Conservation (phyloP, 1,139 yeast genomes). For the Saccharomycopsis hybrid region DNA sequence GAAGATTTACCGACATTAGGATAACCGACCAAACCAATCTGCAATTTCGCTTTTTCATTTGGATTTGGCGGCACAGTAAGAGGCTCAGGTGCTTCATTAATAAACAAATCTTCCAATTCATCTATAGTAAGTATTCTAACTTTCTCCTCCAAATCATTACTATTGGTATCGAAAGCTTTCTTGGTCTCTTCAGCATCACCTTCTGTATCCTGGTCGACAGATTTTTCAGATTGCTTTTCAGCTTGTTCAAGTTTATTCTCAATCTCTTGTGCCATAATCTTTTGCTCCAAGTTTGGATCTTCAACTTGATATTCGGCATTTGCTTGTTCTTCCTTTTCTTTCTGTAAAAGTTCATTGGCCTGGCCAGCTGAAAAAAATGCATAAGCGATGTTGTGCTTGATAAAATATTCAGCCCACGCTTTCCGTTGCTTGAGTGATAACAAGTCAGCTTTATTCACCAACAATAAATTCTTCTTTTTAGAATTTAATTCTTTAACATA, state of each 20-base stretch:
- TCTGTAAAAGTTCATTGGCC: constrained; percentile 67
- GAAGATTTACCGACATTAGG: constrained; percentile 97
- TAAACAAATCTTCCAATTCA: constrained; percentile 75
- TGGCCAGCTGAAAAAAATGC: constrained; percentile 90
- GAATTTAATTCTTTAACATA: constrained; percentile 74
- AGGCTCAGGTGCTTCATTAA: constrained; percentile 73
- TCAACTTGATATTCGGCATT: constrained; percentile 22
- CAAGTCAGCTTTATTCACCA: constrained; percentile 93
- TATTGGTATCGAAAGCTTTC: constrained; percentile 11
- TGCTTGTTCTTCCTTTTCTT: constrained; percentile 34
- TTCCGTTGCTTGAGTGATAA: constrained; percentile 70
- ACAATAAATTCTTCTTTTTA: constrained; percentile 65
- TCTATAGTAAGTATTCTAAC: constrained; percentile 73
- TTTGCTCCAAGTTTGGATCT: constrained; percentile 23
- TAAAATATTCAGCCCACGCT: constrained; percentile 83
- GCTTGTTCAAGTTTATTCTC: neutral
- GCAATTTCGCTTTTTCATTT: constrained; percentile 54
- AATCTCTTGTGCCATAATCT: constrained; percentile 9
- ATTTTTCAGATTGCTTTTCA: constrained; percentile 30
- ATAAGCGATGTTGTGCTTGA: constrained; percentile 59
- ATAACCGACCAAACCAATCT: constrained; percentile 94
- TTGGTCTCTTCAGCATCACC: constrained; percentile 24
- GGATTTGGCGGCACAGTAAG: constrained; percentile 46
- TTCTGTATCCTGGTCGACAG: constrained; percentile 32
- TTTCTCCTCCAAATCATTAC: constrained; percentile 37